These are phyloP conservation scores for Neonectria punicea DNA, from an alignment of 2,329 filamentous ascomycete genomes.

Conservation along the genomic window DNA sequence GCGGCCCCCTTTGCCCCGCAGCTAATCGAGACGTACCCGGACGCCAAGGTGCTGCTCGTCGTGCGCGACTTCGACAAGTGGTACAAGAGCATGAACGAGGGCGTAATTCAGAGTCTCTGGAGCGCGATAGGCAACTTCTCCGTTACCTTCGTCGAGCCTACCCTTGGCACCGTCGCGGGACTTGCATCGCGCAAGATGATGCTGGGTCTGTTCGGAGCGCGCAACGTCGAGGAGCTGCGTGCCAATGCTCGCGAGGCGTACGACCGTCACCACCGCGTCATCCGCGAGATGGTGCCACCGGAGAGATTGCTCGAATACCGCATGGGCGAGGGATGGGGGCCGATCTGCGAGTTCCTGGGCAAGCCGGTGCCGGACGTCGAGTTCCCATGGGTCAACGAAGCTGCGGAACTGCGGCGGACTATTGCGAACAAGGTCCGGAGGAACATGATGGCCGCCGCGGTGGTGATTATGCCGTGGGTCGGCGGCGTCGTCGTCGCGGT, in stretches of 20 bases:
- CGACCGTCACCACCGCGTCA: constrained; percentile 42
- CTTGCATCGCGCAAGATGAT: constrained; percentile 39
- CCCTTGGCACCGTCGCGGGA: constrained; percentile 46
- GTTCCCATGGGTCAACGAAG: constrained; percentile 49
- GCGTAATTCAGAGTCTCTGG: constrained; percentile 41
- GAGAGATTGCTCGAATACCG: constrained; percentile 46
- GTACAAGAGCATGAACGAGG: constrained; percentile 47
- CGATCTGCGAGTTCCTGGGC: constrained; percentile 50
- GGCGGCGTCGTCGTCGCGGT: constrained; percentile 18
- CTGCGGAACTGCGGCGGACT: constrained; percentile 29
- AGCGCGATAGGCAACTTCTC: constrained; percentile 28
- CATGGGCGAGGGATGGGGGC: constrained; percentile 49
- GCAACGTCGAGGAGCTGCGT: constrained; percentile 35
- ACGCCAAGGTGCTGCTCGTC: constrained; percentile 49
- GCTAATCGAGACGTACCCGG: constrained; percentile 45
- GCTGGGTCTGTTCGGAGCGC: constrained; percentile 43
- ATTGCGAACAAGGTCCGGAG: constrained; percentile 23
- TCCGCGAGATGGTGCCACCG: constrained; percentile 42
- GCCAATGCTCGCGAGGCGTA: constrained; percentile 39
- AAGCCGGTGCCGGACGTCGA: constrained; percentile 44
- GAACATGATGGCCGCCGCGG: constrained; percentile 14
- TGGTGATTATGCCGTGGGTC: constrained; percentile 32
- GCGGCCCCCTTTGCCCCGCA: constrained; percentile 42
- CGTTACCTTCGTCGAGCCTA: constrained; percentile 39
- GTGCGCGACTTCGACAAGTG: constrained; percentile 46